Base-by-base conservation (phyloP, 768 basidiomycete genomes). In the Tephrocybe sp. region DNA sequence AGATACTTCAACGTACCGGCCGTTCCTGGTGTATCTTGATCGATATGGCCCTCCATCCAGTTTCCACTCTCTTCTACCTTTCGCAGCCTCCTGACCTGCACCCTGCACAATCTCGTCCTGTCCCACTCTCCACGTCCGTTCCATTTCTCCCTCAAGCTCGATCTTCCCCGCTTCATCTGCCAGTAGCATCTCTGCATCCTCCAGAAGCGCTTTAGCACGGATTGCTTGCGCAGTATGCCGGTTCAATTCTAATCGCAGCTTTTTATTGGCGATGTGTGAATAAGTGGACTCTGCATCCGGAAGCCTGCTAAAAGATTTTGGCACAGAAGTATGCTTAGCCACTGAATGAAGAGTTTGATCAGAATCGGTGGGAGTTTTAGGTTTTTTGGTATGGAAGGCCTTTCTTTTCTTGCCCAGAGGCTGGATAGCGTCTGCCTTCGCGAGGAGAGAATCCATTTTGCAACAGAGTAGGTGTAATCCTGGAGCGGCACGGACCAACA, bases 1-100 rank as follows among this genome's bases (percentile, higher is more conserved):
- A 49, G 23, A 45, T n/a, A 35, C 30, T 32, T 38, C 5, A 33
- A 72, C 80, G 62, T 42, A 92, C 89, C 92, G 77, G 58, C 97
- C 97, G 63, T 99, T 96, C 59, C 88, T 74, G 17, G 92, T 92
- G 71, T 95, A 97, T 58, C 92, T 79, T 35, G 85, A 78, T 41
- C 83, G 74, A 63, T 96, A 96, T 2, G 87, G 87, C 0, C 96
- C 96, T 11, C 87, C 86, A 52, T 95, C 90, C 38, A 99, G 68
- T 52, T 78, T 84, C 72, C 88, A 81, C 63, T 94, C 92, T 61
- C 78, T 83, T 40, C 87, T 72, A 14, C 92, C 90, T 44, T 71
- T 77, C 10, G 84, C 82, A 11, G 91, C 90, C 59, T 95, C 94
- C 54, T 75, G 72, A 0, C 92, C 83, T 40, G 89, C 76, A 17